Evolutionary conservation across 257 asterid genomes (phyloP).

Genomic region (Leonotis leonurus): DNA sequence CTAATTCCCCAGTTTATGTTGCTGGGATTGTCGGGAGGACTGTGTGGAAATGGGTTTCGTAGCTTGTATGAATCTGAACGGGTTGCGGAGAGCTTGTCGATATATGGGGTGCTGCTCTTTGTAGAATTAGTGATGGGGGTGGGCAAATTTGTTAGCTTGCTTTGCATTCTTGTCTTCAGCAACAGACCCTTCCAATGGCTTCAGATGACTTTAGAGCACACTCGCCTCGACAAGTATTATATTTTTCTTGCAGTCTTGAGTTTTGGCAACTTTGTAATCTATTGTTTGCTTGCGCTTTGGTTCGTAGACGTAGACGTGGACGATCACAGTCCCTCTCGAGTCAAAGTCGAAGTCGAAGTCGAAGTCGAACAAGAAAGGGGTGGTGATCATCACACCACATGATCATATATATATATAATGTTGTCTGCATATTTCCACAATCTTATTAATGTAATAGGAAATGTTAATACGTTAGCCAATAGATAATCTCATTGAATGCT

Average conservation of each 20-base stretch:
- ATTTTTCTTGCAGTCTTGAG: not conserved
- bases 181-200: not conserved
- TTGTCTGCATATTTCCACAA: too few relatives aligned
- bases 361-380: too few relatives aligned
- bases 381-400: too few relatives aligned
- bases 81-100: not conserved
- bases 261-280: not conserved
- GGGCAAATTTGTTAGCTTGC: not conserved
- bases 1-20: slow-evolving; percentile 9
- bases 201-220: not conserved
- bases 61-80: not conserved
- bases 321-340: too few relatives aligned
- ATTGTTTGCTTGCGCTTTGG: not conserved
- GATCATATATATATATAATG: too few relatives aligned
- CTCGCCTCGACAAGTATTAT: not conserved
- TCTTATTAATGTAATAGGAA: too few relatives aligned
- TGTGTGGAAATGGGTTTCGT: not conserved
- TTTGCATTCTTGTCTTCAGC: not conserved
- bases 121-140: not conserved
- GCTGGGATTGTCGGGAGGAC: slow-evolving; percentile 5
- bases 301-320: not conserved
- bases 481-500: too few relatives aligned
- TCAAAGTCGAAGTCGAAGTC: too few relatives aligned
- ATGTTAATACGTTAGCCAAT: too few relatives aligned
- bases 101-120: not conserved